Evolutionary conservation across 1,139 yeast species (phyloP), one percentile per base, ranked within the genome.

Genomic region (Lizanozyma gosingica): DNA sequence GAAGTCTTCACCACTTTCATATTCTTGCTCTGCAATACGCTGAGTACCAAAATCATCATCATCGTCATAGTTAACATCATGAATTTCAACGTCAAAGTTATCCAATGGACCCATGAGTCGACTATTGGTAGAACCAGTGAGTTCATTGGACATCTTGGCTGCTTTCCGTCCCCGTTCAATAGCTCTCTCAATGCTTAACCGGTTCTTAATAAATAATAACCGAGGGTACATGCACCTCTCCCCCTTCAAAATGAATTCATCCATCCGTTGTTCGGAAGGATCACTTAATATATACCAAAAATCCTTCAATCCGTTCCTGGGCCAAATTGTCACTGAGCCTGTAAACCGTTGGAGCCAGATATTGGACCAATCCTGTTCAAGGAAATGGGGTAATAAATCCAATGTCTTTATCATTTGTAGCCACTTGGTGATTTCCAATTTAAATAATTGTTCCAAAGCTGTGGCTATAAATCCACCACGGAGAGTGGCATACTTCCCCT

Each of bases 301-400:
- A 54, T 84, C 94, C 34, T 55, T 59, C 15, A 81, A 56, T 36
- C 63, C 63, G 48, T 79, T 75, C 47, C 80, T 70, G 3, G 94
- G 94, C 81, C 88, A 83, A 27, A 84, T 68, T 0, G 94, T 84
- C 9, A 84, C 79, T 0, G 84, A 69, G 2, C 94, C 94, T 35
- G 82, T 76, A 52, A 84, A 84, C 43, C 73, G 67, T 59, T 84
- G 94, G 34, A 84, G 61, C 74, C 85, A 84, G 36, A 84, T 70
- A 52, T 77, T 79, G 52, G 84, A 80, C 92, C 92, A 84, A 57
- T 84, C 94, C 55, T 80, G 88, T 50, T 82, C 83, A 60, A 80
- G 60, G 37, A 83, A 57, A 47, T 76, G 76, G 2, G 94, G 94
- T 37, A 83, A 62, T 34, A 84, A 62, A 47, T 83, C 87, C 40